Percentiles rank a stretch among this genome's conserved stretches.
Conservation (phyloP, 495 filamentous ascomycete genomes). For the Tuber aestivum region DNA sequence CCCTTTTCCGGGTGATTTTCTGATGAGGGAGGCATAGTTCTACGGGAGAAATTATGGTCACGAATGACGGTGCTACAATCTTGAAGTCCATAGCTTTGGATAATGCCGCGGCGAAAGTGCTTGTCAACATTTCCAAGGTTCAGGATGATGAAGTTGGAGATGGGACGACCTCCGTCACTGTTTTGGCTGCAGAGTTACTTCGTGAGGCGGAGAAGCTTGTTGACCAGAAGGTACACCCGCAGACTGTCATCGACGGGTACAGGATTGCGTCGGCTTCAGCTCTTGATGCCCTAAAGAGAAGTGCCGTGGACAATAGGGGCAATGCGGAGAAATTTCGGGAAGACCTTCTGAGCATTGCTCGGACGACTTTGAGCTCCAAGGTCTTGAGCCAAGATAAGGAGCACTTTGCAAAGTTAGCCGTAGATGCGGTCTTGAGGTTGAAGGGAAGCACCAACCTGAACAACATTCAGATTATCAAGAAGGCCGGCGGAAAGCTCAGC, state of each 20-base stretch:
- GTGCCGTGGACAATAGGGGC: slow-evolving; percentile 81
- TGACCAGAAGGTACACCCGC: slow-evolving; percentile 94
- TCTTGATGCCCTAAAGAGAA: slow-evolving; percentile 71
- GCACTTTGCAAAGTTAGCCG: slow-evolving; percentile 86
- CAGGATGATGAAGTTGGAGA: slow-evolving; percentile 98
- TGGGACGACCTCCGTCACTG: slow-evolving; percentile 85
- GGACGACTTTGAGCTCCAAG: slow-evolving; percentile 97
- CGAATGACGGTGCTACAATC: slow-evolving; percentile 97
- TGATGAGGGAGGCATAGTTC: slow-evolving; percentile 54
- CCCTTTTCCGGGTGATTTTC: slow-evolving; percentile 1
- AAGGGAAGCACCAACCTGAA: slow-evolving; percentile 90
- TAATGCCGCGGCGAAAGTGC: slow-evolving; percentile 92
- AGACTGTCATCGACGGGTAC: slow-evolving; percentile 99
- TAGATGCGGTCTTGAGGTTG: slow-evolving; percentile 83
- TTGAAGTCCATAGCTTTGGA: slow-evolving; percentile 98
- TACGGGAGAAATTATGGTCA: slow-evolving; percentile 94
- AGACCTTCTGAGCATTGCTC: slow-evolving; percentile 83
- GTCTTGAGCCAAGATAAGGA: slow-evolving; percentile 88
- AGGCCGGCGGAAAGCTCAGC: slow-evolving; percentile 91
- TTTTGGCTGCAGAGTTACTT: slow-evolving; percentile 88
- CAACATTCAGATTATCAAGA: slow-evolving; percentile 99
- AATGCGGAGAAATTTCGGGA: slow-evolving; percentile 76
- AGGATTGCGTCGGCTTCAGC: slow-evolving; percentile 90
- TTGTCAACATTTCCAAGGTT: slow-evolving; percentile 99
- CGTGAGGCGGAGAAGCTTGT: slow-evolving; percentile 96